These are phyloP conservation scores for Hypocreales sp. DNA, from an alignment of 2,329 filamentous ascomycete species.

Conservation along the genomic window DNA sequence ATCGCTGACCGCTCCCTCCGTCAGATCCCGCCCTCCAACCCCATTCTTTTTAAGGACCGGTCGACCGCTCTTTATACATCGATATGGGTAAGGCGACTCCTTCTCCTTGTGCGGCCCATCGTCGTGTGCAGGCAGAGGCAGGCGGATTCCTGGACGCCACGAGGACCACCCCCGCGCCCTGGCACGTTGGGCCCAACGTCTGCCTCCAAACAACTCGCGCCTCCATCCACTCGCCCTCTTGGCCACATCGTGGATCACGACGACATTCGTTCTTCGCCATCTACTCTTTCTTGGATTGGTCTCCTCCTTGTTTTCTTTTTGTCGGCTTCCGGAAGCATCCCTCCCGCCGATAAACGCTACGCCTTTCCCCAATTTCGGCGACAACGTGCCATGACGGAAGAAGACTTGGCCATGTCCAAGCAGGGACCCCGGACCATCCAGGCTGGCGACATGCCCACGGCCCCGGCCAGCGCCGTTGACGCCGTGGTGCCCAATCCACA, in stretches of 20 bases:
- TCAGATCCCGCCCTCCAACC: constrained; percentile 13
- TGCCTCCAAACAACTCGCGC: no score
- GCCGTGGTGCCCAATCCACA: constrained; percentile 6
- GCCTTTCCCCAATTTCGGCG: neutral
- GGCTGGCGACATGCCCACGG: constrained; percentile 19
- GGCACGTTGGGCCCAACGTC: no score
- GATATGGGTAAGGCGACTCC: constrained; percentile 24
- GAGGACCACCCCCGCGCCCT: constrained; percentile 9
- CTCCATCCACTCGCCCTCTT: no score
- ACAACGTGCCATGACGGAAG: constrained; percentile 11
- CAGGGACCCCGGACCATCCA: constrained; percentile 33
- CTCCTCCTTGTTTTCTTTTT: constrained; percentile 17
- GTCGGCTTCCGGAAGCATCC: constrained; percentile 14
- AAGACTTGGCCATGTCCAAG: no score
- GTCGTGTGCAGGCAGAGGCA: constrained; percentile 11
- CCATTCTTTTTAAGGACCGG: constrained; percentile 10
- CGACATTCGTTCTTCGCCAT: constrained; percentile 24
- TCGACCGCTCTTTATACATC: constrained; percentile 22
- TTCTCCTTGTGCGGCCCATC: no score
- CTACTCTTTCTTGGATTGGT: constrained; percentile 29
- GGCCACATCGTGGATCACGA: constrained; percentile 17
- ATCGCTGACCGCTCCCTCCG: constrained; percentile 10
- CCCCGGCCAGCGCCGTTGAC: no score
- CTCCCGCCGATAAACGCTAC: constrained; percentile 8
- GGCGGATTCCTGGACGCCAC: constrained; percentile 7